These are phyloP conservation scores for Bacterosira constricta DNA, from an alignment of 108 stramenopile species.

Conservation along the genomic window DNA sequence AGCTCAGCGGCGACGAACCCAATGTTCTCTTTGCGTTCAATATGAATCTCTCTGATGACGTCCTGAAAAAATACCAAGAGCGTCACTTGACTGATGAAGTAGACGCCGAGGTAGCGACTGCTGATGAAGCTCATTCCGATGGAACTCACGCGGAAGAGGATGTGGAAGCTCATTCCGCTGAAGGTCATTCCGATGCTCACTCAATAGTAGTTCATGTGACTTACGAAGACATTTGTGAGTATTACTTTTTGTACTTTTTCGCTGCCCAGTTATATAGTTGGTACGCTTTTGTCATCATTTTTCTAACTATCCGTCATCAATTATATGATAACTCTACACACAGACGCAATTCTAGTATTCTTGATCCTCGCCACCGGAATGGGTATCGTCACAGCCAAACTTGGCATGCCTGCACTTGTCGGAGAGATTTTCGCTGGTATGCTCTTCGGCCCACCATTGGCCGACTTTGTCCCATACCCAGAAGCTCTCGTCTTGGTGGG, in stretches of 20 bases:
- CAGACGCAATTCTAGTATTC: slow-evolving; percentile 49
- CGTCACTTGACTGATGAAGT: neutral
- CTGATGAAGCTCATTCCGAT: neutral
- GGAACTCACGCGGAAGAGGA: neutral
- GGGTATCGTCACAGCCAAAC: slow-evolving; percentile 19
- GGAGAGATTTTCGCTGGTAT: slow-evolving; percentile 47
- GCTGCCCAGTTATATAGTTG: neutral
- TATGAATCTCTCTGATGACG: neutral
- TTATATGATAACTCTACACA: too few relatives aligned
- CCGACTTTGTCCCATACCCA: slow-evolving; percentile 37
- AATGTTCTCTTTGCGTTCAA: neutral
- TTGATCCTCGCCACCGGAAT: slow-evolving; percentile 27
- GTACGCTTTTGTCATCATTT: neutral
- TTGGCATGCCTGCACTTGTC: slow-evolving; percentile 40
- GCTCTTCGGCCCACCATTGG: slow-evolving; percentile 30
- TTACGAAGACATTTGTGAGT: slow-evolving; percentile 39
- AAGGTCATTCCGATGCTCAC: neutral
- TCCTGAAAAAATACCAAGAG: neutral
- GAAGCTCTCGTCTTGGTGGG: slow-evolving; percentile 33
- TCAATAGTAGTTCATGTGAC: slow-evolving; percentile 26
- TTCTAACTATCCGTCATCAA: neutral
- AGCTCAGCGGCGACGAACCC: neutral
- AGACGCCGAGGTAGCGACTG: neutral
- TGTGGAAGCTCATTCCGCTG: neutral
- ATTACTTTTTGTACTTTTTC: neutral